These are phyloP conservation scores for Wickerhamiella slavikovae DNA, from an alignment of 805 yeast species.

Conservation along the genomic window DNA sequence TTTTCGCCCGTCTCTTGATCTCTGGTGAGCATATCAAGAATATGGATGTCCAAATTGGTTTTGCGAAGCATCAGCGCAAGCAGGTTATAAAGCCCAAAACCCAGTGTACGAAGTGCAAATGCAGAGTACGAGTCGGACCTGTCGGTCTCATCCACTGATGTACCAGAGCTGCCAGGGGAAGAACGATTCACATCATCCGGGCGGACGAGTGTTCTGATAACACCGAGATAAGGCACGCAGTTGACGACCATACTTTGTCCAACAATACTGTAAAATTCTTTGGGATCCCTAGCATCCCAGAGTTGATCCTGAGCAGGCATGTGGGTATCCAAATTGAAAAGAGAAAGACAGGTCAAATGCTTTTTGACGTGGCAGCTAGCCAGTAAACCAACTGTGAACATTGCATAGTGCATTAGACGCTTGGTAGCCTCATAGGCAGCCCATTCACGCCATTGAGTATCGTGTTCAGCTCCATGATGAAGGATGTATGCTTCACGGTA, in stretches of 20 bases:
- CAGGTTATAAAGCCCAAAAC: slow-evolving; percentile 17
- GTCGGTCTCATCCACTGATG: background rate
- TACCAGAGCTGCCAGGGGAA: background rate
- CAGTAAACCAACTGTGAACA: slow-evolving; percentile 13
- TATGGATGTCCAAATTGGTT: slow-evolving; percentile 2
- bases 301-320: slow-evolving; percentile 14
- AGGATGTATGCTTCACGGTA: slow-evolving; percentile 12
- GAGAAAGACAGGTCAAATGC: slow-evolving; percentile 7
- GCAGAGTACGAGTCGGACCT: slow-evolving; percentile 5
- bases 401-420: slow-evolving; percentile 13
- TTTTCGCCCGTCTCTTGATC: slow-evolving; percentile 1
- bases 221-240: slow-evolving; percentile 14
- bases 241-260: slow-evolving; percentile 11
- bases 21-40: slow-evolving; percentile 1
- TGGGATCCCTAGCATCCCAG: slow-evolving; percentile 13
- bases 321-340: slow-evolving; percentile 15
- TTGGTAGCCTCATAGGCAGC: slow-evolving; percentile 25
- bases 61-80: no score
- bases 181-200: slow-evolving; percentile 7
- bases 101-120: slow-evolving; percentile 10
- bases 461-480: slow-evolving; percentile 13
- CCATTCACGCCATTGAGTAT: slow-evolving; percentile 28
- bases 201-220: slow-evolving; percentile 15
- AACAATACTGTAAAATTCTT: slow-evolving; percentile 13
- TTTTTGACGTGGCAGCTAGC: background rate